These are phyloP conservation scores for Nitzschia sp. DNA, from an alignment of 108 stramenopile species.

Conservation along the genomic window DNA sequence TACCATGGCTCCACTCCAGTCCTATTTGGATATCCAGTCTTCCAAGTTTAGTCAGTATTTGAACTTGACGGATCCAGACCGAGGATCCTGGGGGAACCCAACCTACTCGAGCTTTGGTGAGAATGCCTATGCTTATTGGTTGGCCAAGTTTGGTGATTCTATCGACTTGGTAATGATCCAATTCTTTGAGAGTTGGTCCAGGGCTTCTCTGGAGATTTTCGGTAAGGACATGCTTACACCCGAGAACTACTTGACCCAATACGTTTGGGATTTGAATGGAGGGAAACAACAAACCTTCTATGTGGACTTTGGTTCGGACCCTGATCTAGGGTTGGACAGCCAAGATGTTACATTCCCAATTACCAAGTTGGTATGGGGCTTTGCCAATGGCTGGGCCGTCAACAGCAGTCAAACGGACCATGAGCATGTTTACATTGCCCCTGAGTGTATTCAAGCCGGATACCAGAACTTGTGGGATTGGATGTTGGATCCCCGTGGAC, in stretches of 20 bases:
- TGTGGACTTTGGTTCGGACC: conserved; percentile 37
- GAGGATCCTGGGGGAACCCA: conserved; percentile 30
- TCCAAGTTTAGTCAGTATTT: conserved; percentile 38
- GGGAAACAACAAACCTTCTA: not conserved
- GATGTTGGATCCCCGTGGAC: conserved; percentile 43
- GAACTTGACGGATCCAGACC: conserved; percentile 48
- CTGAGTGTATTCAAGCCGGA: conserved; percentile 25
- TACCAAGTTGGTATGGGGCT: conserved; percentile 58
- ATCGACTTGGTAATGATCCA: conserved; percentile 79
- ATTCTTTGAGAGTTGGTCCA: conserved; percentile 77
- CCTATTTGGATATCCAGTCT: conserved; percentile 66
- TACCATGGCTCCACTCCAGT: conserved; percentile 77
- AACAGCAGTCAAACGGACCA: conserved; percentile 30
- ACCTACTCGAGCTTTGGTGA: conserved; percentile 66
- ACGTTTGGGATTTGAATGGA: conserved; percentile 23
- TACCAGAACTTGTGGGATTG: conserved; percentile 32
- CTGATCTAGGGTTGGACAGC: conserved; percentile 12
- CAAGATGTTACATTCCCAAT: conserved; percentile 38
- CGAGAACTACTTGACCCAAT: conserved; percentile 33
- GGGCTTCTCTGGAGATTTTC: conserved; percentile 51
- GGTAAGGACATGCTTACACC: conserved; percentile 14
- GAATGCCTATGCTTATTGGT: conserved; percentile 69
- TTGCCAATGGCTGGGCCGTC: conserved; percentile 65
- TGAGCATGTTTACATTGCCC: conserved; percentile 33
- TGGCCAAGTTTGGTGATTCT: conserved; percentile 64